phyloP scores from a whole-genome alignment of 441 rosid species.

The Euphorbia neoarborescens region DNA sequence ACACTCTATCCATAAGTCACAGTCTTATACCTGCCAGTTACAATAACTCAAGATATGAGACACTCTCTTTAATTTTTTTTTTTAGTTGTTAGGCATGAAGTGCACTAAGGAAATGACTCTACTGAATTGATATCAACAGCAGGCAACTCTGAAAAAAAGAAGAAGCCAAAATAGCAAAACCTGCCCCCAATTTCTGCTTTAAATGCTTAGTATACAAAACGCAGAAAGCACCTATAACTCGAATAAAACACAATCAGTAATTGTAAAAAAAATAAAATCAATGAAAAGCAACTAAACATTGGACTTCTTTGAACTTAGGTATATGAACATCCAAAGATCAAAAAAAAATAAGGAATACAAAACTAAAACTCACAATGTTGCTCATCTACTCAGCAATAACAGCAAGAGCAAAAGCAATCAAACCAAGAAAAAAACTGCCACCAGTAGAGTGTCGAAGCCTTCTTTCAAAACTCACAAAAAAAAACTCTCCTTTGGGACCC shows the following conservation, averaged over 20 bases:
- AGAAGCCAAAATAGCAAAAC: not conserved
- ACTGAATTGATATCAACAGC: not conserved
- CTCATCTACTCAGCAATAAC: constrained; percentile 92
- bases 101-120: not conserved
- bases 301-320: not conserved
- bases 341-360: not conserved
- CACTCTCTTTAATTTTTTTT: not conserved
- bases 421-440: constrained; percentile 55
- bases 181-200: not conserved
- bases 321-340: not conserved
- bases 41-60: not conserved
- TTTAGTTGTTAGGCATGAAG: not conserved
- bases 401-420: constrained; percentile 80
- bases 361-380: constrained; percentile 47
- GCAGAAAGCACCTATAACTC: constrained; percentile 12
- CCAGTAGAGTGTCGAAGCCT: constrained; percentile 58
- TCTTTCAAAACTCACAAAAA: constrained; percentile 17
- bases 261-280: not conserved
- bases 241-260: not conserved
- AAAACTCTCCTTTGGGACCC: not conserved
- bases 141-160: too few species aligned
- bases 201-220: not conserved
- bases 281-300: not conserved
- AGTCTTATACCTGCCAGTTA: too few species aligned
- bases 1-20: not conserved